A percentile compares a stretch with the other conserved stretches of the same genome.
These are phyloP conservation scores for Cutaneotrichosporon sp. DNA, from an alignment of 1,284 basidiomycete genomes.

Conservation along the genomic window DNA sequence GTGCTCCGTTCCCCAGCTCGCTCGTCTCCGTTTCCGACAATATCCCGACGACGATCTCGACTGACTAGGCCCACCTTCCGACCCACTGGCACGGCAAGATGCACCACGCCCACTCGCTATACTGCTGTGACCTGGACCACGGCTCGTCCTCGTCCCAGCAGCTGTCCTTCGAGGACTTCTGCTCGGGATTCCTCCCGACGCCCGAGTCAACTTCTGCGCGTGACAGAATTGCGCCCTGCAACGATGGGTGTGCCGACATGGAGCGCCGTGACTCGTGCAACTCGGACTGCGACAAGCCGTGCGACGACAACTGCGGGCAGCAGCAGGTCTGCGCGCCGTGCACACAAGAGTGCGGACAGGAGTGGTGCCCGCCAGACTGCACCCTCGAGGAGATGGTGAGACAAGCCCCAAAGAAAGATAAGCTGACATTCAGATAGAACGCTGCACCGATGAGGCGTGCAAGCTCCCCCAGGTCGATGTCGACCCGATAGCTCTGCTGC, in stretches of 20 bases:
- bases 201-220: slow-evolving; percentile 6
- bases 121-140: slow-evolving; percentile 48
- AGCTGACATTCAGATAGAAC: slow-evolving; percentile 37
- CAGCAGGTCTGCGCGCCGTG: background rate
- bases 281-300: slow-evolving; percentile 11
- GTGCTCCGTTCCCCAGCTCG: too few species aligned
- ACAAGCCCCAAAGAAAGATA: too few species aligned
- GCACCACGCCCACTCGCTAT: slow-evolving; percentile 28
- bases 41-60: background rate
- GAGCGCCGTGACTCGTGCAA: slow-evolving; percentile 2
- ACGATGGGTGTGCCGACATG: background rate
- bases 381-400: slow-evolving; percentile 48
- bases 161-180: background rate
- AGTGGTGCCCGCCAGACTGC: slow-evolving; percentile 21
- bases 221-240: slow-evolving; percentile 18
- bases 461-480: slow-evolving; percentile 7
- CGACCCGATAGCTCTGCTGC: slow-evolving; percentile 16
- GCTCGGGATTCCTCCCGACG: background rate
- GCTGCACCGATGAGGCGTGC: slow-evolving; percentile 32
- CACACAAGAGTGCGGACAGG: slow-evolving; percentile 5
- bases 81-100: too few species aligned
- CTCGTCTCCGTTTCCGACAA: background rate
- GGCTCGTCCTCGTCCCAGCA: slow-evolving; percentile 14
- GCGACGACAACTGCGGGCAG: background rate
- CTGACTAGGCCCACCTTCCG: background rate